Base-by-base conservation (phyloP, 2,329 filamentous ascomycete species). In the Pseudofabraea citricarpa region DNA sequence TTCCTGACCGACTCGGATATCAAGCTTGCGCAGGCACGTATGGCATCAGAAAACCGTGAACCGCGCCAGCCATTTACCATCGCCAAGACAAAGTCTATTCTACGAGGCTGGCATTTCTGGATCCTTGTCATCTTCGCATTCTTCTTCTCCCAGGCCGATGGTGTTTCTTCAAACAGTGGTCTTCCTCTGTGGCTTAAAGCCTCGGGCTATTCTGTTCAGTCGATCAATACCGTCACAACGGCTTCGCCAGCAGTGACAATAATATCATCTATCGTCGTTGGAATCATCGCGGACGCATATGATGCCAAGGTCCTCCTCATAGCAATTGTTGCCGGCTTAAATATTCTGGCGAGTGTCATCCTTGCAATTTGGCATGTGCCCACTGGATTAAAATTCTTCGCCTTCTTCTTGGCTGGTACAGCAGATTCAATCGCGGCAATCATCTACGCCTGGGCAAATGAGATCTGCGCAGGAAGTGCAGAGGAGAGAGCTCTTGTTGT, bases 401-500 rank as follows among this genome's bases (percentile, higher is more conserved):
- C 59, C 3, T 62, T 61, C 40, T 62, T 62, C 42, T 52, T 58
- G 21, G 55, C 55, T 20, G 58, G 59, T 5, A 60, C 60, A 29
- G 57, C 58, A 1, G 59, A 59, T 32, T 59, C 60, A 51, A 56
- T 58, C 4, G 60, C 59, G 1, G 59, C 59, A 10, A 62, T 62
- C 16, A 45, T 53, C 13, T 63, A 63, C 47, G 61, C 60, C 4
- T 62, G 58, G 59, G 48, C 61, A 24, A 62, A 62, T 43, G 55
- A 50, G 5, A 60, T 57, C 5, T 55, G 61, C 6, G 58, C 57
- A 18, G 57, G 58, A 24, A 60, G 61, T 36, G 58, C 61, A 18
- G 60, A 59, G 13, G 60, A 63, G 43, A 52, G 61, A 8, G 59
- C 59, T 0, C 48, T 63, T 12, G 56, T 62, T 37, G 61, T 63